These are phyloP conservation scores for Russula virescens DNA, from an alignment of 768 basidiomycete species.

Conservation along the genomic window DNA sequence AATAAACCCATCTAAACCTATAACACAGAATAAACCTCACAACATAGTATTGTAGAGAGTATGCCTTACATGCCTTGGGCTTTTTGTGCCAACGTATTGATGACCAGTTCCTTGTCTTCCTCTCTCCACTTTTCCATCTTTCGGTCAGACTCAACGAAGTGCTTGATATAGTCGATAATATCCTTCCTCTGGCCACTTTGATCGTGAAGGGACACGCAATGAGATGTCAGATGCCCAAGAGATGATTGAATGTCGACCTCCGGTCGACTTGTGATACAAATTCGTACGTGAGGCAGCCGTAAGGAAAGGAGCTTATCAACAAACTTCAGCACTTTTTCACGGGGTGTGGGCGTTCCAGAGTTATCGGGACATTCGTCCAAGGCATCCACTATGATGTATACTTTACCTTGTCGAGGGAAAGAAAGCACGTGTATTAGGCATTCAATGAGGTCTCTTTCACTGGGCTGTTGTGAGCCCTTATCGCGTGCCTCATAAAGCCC, in stretches of 20 bases:
- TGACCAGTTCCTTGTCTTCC: slow-evolving; percentile 1
- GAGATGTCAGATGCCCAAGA: background rate
- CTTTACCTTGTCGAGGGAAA: background rate
- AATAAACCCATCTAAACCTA: slow-evolving; percentile 1
- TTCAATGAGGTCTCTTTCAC: background rate
- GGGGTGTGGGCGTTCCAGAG: no score
- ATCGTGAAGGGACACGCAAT: background rate
- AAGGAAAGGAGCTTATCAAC: no score
- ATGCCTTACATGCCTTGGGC: background rate
- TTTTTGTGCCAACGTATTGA: background rate
- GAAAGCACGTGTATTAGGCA: background rate
- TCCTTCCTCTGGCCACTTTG: background rate
- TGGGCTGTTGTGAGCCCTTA: slow-evolving; percentile 1
- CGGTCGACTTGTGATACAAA: background rate
- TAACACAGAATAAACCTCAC: background rate
- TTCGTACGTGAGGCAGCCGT: background rate
- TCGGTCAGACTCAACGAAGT: background rate
- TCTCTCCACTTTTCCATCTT: background rate
- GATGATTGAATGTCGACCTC: background rate
- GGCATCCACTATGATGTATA: background rate
- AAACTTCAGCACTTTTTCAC: no score
- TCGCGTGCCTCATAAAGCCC: background rate
- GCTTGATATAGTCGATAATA: background rate
- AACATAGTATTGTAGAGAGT: background rate
- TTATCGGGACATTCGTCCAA: slow-evolving; percentile 6